Base-by-base conservation (phyloP, 176 grass and related monocot genomes). In the Elymus sibiricus region DNA sequence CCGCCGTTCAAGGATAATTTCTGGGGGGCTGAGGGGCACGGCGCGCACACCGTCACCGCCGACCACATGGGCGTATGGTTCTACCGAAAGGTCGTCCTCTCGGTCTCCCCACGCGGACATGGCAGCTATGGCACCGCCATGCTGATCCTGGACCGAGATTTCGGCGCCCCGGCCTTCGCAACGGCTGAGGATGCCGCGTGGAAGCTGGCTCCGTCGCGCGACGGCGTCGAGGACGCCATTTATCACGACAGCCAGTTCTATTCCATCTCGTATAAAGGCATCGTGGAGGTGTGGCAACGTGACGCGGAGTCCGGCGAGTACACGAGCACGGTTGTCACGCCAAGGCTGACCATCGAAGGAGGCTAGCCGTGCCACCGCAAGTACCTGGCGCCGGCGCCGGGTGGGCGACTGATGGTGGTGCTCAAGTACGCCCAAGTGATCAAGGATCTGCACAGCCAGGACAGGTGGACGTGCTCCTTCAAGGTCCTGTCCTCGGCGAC, bases 11-110 rank as follows among this genome's bases (percentile, higher is more conserved):
- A 1, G 2, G 22, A 44, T 0, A 14, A 0, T 19, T 2, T 0
- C 35, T 7, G 21, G 53, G 6, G 53, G 5, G 0, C 2, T 7
- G 13, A 29, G 15, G 1, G 0, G 9, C 5, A 0, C 22, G 26
- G 22, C 1, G 34, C 11, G 3, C 0, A 1, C 17, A 35, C 7
- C 1, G 17, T 22, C 4, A 11, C 2, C 7, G 14, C n/a, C n/a
- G 4, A 15, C 1, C 17, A 49, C 19, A 76, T 84, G 70, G 24
- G 55, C 3, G 2, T 6, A 16, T 61, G 55, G 58, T 64, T 84
- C 58, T 49, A 49, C 58, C 58, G 70, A 7, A 84, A 84, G 58
- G 70, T 76, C 12, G 39, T 84, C 4, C 40, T 76, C 17, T 31
- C 47, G 1, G 1, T 14, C 42, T 11, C 24, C 25, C 6, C 40